Percentiles rank a stretch among this genome's conserved stretches.
Conservation (phyloP, 2,329 filamentous ascomycete species). For the Ustulina deusta region DNA sequence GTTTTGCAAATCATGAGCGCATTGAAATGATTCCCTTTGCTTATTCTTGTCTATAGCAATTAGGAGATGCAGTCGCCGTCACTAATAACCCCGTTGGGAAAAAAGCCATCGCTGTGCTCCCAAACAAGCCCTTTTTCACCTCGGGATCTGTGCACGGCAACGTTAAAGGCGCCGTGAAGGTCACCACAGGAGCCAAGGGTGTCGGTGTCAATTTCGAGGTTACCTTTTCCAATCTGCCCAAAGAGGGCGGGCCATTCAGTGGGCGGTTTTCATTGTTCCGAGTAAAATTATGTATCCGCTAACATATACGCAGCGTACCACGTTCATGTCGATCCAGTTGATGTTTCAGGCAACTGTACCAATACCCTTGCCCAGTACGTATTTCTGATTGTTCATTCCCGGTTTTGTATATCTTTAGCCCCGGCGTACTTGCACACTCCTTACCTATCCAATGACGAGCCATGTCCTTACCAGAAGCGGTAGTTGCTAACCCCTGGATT, state of each 20-base stretch:
- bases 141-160: slow-evolving; percentile 62
- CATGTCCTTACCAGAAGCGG: slow-evolving; percentile 5
- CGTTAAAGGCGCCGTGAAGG: slow-evolving; percentile 65
- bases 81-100: slow-evolving; percentile 67
- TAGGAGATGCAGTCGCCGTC: slow-evolving; percentile 64
- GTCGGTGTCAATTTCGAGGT: slow-evolving; percentile 68
- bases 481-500: slow-evolving; percentile 19
- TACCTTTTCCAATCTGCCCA: slow-evolving; percentile 69
- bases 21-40: background rate
- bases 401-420: background rate
- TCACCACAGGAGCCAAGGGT: slow-evolving; percentile 60
- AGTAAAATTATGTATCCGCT: slow-evolving; percentile 20
- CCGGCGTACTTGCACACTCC: slow-evolving; percentile 6
- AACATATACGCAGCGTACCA: slow-evolving; percentile 70
- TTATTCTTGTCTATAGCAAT: slow-evolving; percentile 48
- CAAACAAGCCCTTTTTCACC: slow-evolving; percentile 64
- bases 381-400: slow-evolving; percentile 13
- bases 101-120: slow-evolving; percentile 68
- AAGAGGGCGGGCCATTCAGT: slow-evolving; percentile 70
- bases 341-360: slow-evolving; percentile 77
- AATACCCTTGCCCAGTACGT: slow-evolving; percentile 68
- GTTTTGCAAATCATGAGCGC: background rate
- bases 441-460: background rate
- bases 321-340: slow-evolving; percentile 74
- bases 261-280: slow-evolving; percentile 48